A percentile compares a stretch with the other conserved stretches of the same genome.
Evolutionary conservation across 352 stramenopile species (phyloP).

Genomic region (Thalassiosira hispida): DNA sequence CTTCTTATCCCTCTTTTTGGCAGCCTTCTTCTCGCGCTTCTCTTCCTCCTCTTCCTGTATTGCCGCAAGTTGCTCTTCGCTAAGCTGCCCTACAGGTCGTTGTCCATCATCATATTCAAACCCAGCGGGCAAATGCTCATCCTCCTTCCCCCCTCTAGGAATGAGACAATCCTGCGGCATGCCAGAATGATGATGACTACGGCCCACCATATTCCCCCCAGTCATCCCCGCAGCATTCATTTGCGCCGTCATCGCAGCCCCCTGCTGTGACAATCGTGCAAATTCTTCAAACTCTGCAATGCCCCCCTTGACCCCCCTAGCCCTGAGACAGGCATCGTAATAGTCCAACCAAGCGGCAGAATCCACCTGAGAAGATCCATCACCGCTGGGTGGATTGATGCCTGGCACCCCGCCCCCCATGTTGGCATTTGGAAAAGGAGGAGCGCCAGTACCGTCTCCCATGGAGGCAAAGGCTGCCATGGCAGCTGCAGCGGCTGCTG

Average conservation of each 20-base stretch:
- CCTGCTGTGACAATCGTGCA: slow-evolving; percentile 18
- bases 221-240: neutral
- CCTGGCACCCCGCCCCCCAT: neutral
- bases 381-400: neutral
- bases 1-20: slow-evolving; percentile 79
- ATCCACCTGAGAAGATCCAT: slow-evolving; percentile 7
- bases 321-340: slow-evolving; percentile 46
- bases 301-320: slow-evolving; percentile 25
- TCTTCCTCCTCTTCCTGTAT: slow-evolving; percentile 66
- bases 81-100: slow-evolving; percentile 18
- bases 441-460: neutral
- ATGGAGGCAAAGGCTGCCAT: slow-evolving; percentile 44
- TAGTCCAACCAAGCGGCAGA: slow-evolving; percentile 53
- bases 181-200: neutral
- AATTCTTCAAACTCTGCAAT: slow-evolving; percentile 43
- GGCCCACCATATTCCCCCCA: neutral
- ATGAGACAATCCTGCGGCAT: slow-evolving; percentile 40
- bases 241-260: neutral
- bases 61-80: slow-evolving; percentile 5
- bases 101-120: slow-evolving; percentile 51
- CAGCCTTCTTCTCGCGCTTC: slow-evolving; percentile 50
- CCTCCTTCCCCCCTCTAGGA: neutral
- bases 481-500: slow-evolving; percentile 34
- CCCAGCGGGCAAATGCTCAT: slow-evolving; percentile 20
- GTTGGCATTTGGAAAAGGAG: neutral